Evolutionary conservation across 177 flowering plant genomes (phyloP).

Genomic region (Telopea speciosissima): DNA sequence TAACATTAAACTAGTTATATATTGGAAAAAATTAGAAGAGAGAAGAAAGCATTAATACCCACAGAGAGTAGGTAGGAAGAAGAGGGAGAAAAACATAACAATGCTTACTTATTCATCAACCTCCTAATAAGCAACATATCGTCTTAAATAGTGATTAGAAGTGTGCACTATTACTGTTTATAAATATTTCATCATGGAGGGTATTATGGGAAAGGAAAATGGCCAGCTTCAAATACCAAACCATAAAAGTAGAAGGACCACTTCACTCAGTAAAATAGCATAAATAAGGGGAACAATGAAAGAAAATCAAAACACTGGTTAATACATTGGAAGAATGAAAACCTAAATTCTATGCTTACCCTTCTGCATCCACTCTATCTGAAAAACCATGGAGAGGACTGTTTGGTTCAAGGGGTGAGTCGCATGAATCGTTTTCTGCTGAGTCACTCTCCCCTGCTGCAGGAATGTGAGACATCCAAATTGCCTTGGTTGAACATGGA

Average conservation of each 20-base stretch:
- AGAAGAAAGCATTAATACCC: neutral
- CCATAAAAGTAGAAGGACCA: no score
- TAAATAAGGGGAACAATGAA: no score
- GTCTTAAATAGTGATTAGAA: no score
- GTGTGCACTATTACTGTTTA: no score
- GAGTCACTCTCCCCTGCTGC: slow-evolving; percentile 98
- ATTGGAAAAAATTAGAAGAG: neutral
- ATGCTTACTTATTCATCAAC: no score
- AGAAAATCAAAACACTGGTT: no score
- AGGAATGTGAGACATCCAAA: slow-evolving; percentile 79
- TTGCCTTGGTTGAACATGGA: slow-evolving; percentile 77
- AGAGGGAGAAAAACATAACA: neutral
- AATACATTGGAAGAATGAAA: no score
- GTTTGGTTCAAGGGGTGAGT: slow-evolving; percentile 96
- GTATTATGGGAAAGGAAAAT: no score
- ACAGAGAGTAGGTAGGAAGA: neutral
- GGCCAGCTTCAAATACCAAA: no score
- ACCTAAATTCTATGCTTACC: slow-evolving; percentile 27
- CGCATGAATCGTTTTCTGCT: slow-evolving; percentile 99
- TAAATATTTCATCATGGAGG: no score
- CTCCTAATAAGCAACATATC: no score
- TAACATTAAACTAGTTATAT: neutral
- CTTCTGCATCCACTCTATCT: slow-evolving; percentile 68
- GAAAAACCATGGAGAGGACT: slow-evolving; percentile 84
- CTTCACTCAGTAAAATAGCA: neutral